These are phyloP conservation scores for Xylariaceae sp. DNA, from an alignment of 2,329 filamentous ascomycete genomes.

Conservation along the genomic window DNA sequence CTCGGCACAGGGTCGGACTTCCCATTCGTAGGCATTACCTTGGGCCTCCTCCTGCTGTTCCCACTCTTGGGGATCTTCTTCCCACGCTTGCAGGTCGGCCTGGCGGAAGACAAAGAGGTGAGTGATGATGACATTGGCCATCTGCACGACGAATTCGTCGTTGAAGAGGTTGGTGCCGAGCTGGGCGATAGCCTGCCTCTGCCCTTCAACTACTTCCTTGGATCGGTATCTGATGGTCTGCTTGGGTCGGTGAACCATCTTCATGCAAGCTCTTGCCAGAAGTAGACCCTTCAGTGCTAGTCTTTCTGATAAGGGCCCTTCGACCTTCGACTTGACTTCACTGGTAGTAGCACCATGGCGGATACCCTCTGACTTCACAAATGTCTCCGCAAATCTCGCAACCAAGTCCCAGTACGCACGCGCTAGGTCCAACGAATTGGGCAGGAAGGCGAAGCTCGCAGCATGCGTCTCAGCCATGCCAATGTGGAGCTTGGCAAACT, in stretches of 20 bases:
- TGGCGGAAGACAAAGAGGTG: constrained; percentile 83
- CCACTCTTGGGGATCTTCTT: constrained; percentile 93
- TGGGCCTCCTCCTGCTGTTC: constrained; percentile 81
- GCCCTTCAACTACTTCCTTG: constrained; percentile 67
- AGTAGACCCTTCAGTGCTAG: constrained; percentile 77
- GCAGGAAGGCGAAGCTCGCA: constrained; percentile 74
- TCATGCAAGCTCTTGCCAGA: constrained; percentile 72
- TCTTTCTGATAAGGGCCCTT: constrained; percentile 64
- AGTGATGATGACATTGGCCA: constrained; percentile 78
- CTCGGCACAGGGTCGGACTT: constrained; percentile 85
- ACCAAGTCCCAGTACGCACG: constrained; percentile 82
- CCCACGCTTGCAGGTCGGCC: constrained; percentile 83
- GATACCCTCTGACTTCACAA: constrained; percentile 53
- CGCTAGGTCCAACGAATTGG: constrained; percentile 69
- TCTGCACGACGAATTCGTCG: constrained; percentile 66
- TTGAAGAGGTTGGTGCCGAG: constrained; percentile 71
- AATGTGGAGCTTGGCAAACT: constrained; percentile 86
- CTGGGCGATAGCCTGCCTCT: constrained; percentile 57
- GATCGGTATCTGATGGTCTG: constrained; percentile 80
- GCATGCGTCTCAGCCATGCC: constrained; percentile 76
- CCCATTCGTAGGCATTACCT: constrained; percentile 83
- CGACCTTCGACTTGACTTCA: constrained; percentile 41
- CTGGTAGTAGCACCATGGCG: constrained; percentile 34
- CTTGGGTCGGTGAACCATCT: constrained; percentile 73
- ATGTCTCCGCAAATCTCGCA: constrained; percentile 67